Evolutionary conservation across 768 basidiomycete genomes (phyloP), one percentile per base, ranked within the genome.

Genomic region (Psilocybe cyanescens): DNA sequence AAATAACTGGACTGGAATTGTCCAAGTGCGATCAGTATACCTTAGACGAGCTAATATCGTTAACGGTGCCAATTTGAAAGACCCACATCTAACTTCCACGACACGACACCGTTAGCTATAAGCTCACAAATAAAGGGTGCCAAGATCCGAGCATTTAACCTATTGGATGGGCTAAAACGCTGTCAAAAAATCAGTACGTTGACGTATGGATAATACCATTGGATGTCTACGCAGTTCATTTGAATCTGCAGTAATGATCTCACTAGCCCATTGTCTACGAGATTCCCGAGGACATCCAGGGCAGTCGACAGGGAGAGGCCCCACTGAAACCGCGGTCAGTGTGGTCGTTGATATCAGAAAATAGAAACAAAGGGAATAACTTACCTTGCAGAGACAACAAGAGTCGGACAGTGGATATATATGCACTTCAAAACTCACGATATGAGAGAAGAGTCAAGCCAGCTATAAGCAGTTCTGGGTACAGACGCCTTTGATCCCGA

Each of bases 201-300:
- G 33, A 35, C 33, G 33, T 35, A 35, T 35, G 6, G 33, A 35
- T 11, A 35, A 35, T 35, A 44, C n/a, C 41, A 44, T 44, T 44
- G 41, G 41, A 16, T 44, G 41, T 5, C 8, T 11, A n/a, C 14
- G 14, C 14, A 12, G 11, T 44, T 44, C n/a, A n/a, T 5, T 3
- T 44, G 14, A 44, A 44, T 44, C 41, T 44, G n/a, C 14, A 12
- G 14, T n/a, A 5, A 5, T 44, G 41, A 44, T 44, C 41, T 44
- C 41, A 44, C 5, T 44, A 12, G 41, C 11, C 33, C 41, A 44
- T 12, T n/a, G 37, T 41, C 24, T 41, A 31, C 44, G 37, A 46
- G 41, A 52, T 37, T 30, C 59, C 61, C 61, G 64, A 65, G 65
- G 65, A 66, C 29, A 49, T 66, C 53, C 52, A 55, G 50, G 53